Conservation (phyloP, 164 flowering plant genomes). For the Brasenia schreberi region DNA sequence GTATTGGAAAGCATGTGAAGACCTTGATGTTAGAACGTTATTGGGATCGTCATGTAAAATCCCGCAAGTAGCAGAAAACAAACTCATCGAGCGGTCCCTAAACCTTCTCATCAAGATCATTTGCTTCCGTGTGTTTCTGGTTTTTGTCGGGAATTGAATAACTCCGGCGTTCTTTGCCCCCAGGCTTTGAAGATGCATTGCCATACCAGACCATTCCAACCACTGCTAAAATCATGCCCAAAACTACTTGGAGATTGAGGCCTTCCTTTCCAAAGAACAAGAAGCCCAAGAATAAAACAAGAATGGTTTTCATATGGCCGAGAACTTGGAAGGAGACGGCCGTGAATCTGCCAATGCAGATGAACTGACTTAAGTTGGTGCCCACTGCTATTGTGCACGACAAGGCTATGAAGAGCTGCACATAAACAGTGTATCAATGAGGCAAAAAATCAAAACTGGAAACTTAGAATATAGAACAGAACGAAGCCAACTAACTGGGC, state of each 20-base stretch:
- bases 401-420: conserved; percentile 51
- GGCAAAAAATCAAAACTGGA: neutral
- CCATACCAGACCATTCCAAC: conserved; percentile 90
- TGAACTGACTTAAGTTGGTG: conserved; percentile 78
- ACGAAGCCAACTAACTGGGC: no score
- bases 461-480: neutral
- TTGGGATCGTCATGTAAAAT: neutral
- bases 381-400: conserved; percentile 79
- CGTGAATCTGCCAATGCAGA: conserved; percentile 86
- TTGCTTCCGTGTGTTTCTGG: conserved; percentile 16
- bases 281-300: conserved; percentile 67
- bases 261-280: conserved; percentile 84
- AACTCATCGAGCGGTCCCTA: conserved; percentile 4
- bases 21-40: neutral
- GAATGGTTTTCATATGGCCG: conserved; percentile 79
- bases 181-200: conserved; percentile 74
- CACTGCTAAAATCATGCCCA: conserved; percentile 78
- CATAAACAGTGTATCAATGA: neutral
- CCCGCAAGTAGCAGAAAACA: neutral
- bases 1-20: neutral
- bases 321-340: conserved; percentile 86
- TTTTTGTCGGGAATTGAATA: conserved; percentile 14
- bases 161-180: conserved; percentile 67
- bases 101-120: conserved; percentile 34
- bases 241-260: conserved; percentile 60